These are phyloP conservation scores for Pleodorina starrii DNA, from an alignment of 139 green algal species.

Conservation along the genomic window DNA sequence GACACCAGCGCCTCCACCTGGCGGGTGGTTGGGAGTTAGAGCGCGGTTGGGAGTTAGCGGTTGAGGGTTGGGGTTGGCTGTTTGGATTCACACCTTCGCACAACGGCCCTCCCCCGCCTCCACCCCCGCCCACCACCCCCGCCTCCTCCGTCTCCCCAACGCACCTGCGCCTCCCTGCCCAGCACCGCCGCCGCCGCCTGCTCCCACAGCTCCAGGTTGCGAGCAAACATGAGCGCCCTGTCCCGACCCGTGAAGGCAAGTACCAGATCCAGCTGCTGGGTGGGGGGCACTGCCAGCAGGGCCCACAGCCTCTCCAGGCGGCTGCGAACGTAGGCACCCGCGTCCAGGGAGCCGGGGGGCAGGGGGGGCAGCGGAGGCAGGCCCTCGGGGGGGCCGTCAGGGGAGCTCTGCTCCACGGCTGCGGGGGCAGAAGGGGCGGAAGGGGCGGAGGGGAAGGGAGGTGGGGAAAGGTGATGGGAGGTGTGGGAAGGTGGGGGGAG, in stretches of 20 bases:
- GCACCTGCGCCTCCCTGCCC: slow-evolving; percentile 34
- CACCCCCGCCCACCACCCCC: no score
- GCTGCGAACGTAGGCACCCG: slow-evolving; percentile 15
- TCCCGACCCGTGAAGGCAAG: slow-evolving; percentile 15
- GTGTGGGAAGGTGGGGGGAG: not conserved
- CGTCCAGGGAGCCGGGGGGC: slow-evolving; percentile 24
- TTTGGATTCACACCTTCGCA: no score
- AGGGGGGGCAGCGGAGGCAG: slow-evolving; percentile 15
- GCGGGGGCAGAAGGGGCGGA: not conserved
- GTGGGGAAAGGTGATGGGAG: not conserved
- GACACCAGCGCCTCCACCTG: slow-evolving; percentile 47
- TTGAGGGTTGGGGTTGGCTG: no score
- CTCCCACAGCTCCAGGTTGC: slow-evolving; percentile 41
- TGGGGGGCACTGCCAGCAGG: slow-evolving; percentile 20
- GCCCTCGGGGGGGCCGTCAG: not conserved
- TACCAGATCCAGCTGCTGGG: slow-evolving; percentile 38
- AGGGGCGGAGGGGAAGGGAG: not conserved
- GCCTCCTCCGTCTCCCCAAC: no score
- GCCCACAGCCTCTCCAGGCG: slow-evolving; percentile 46
- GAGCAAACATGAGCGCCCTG: not conserved
- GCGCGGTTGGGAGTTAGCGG: not conserved
- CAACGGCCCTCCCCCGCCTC: no score
- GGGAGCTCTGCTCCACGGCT: not conserved
- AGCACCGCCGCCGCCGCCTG: slow-evolving; percentile 37
- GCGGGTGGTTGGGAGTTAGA: not conserved